Base-by-base conservation (phyloP, 2,329 filamentous ascomycete species). In the Aspergillus novoparasiticus region DNA sequence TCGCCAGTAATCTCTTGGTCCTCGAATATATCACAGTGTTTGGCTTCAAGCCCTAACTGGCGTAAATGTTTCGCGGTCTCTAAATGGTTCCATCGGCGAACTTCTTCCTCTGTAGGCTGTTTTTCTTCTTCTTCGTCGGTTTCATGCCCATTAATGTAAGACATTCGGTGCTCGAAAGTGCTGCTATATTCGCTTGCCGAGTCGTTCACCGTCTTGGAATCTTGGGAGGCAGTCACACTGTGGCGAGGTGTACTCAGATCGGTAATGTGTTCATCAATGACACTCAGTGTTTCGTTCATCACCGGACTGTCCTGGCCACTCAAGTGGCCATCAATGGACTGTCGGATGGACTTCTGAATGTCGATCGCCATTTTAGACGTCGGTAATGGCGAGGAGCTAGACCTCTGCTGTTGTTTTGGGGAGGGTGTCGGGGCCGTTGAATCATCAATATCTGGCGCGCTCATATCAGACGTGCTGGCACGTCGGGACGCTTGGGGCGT, bases 1-100 rank as follows among this genome's bases (percentile, higher is more conserved):
- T 98, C 94, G 56, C 95, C 95, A 2, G 91, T 90, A 62, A 99
- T 98, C 76, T 99, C 95, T 78, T 99, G 94, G 72, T 98, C 94
- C 69, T 90, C 85, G 73, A 99, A 99, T 3, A 98, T 92, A 68
- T 96, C 90, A 74, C 95, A 99, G 71, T 98, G 94, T 69, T 89
- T 89, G 71, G 90, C 88, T 76, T 98, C 94, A 9, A 98, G 90
- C 8, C 93, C 94, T 4, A 88, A 82, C 1, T 91, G 90, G 69
- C 95, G 94, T 46, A 99, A 83, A 74, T 96, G 94, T 72, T 96
- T 92, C 36, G 94, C 92, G 23, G 97, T 94, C 65, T 95, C 88
- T 67, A 88, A 86, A 1, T 93, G 87, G 32, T 85, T 87, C 95
- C 95, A 99, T 2, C 81, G 78, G 71, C 89, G 86, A 28, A 99